A percentile compares a stretch with the other conserved stretches of the same genome.
Conservation (phyloP, 1,139 yeast species). For the Kodamaea plutei region DNA sequence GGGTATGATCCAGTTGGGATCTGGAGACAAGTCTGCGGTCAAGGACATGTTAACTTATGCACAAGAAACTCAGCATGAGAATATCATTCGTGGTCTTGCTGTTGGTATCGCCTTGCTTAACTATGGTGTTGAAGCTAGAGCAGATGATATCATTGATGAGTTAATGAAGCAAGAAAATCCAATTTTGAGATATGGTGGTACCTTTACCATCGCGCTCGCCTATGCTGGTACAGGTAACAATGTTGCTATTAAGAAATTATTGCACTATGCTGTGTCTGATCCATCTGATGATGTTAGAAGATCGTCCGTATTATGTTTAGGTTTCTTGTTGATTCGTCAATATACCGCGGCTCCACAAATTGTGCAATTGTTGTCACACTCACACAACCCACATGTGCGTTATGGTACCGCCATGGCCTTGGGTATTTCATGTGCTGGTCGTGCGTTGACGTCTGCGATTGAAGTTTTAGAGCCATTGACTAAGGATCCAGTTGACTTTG, state of each 20-base stretch:
- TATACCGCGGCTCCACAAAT: constrained; percentile 93
- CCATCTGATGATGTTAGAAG: constrained; percentile 96
- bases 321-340: constrained; percentile 86
- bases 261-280: constrained; percentile 94
- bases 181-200: constrained; percentile 92
- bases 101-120: constrained; percentile 83
- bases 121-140: constrained; percentile 82
- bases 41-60: constrained; percentile 89
- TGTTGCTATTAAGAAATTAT: constrained; percentile 74
- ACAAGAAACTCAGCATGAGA: constrained; percentile 93
- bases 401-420: constrained; percentile 97
- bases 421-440: constrained; percentile 96
- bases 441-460: constrained; percentile 82
- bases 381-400: constrained; percentile 97
- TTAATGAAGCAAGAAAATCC: constrained; percentile 75
- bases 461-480: constrained; percentile 91
- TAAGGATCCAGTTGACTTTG: constrained; percentile 94
- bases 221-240: constrained; percentile 96
- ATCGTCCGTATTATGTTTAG: constrained; percentile 91
- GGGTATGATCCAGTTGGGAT: constrained; percentile 95
- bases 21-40: constrained; percentile 71
- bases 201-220: constrained; percentile 88
- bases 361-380: constrained; percentile 87
- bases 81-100: constrained; percentile 87
- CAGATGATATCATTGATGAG: constrained; percentile 66